Evolutionary conservation across 2,329 filamentous ascomycete genomes (phyloP), one percentile per base, ranked within the genome.

Genomic region (Diplodia corticola): DNA sequence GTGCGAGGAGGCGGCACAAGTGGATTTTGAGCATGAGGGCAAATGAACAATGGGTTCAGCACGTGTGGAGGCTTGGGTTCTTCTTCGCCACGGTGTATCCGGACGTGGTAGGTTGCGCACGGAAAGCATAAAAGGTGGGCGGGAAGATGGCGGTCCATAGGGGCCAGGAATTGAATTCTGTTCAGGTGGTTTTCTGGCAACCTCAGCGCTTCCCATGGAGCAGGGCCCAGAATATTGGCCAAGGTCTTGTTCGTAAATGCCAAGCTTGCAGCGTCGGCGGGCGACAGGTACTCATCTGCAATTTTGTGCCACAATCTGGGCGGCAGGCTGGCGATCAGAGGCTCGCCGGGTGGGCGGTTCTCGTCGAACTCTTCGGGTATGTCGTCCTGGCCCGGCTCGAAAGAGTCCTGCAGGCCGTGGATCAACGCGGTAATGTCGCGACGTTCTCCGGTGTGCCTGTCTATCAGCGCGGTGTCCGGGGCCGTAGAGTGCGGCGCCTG

Each of bases 61-160:
- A 86, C 78, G 53, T 82, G 80, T 30, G 83, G 79, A 2, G 84
- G 82, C 69, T 84, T 83, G 15, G 88, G 74, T 12, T 78, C 80
- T 71, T 89, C 86, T 37, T 79, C 69, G 20, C 86, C 86, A 40
- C 80, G 80, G 61, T 83, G 78, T 1, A 79, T 83, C 50, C 86
- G 82, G 5, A 79, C 73, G 71, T 89, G 86, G 73, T 84, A 88
- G 65, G 75, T 78, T 15, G 76, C 80, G 71, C 86, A 89, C 5
- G 82, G 81, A 71, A 86, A 85, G 73, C 86, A 89, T 64, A 88
- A 80, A 6, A 89, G 79, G 70, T 88, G 84, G 40, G 81, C 77
- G 2, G 86, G 86, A 20, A 86, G 76, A 17, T 79, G 73, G 13
- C 75, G 72, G 68, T 88, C 85, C 71, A 88, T 78, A 2, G 75